Conservation (phyloP, 257 asterid species). For the Jasminum sambac region DNA sequence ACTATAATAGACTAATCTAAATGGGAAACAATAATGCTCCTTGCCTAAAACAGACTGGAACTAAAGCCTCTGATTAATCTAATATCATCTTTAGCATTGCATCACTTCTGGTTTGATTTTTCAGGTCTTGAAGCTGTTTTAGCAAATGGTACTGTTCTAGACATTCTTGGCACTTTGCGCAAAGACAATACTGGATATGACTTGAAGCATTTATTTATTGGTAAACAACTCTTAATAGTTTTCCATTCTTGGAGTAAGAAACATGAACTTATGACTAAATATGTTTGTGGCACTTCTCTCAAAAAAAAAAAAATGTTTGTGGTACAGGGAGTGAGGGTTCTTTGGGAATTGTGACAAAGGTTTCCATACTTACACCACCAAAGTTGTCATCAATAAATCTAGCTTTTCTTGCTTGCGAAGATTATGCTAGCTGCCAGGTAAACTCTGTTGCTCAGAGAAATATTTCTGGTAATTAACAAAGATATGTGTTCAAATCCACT, state of each 20-base stretch:
- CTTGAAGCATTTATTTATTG: slow-evolving; percentile 95
- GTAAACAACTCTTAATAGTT: slow-evolving; percentile 39
- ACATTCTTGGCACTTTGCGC: slow-evolving; percentile 91
- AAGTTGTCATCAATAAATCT: slow-evolving; percentile 82
- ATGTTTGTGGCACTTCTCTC: slow-evolving; percentile 30
- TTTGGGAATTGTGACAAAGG: slow-evolving; percentile 87
- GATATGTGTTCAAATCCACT: slow-evolving; percentile 7
- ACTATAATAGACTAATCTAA: no score
- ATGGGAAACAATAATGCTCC: no score
- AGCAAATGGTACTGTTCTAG: slow-evolving; percentile 94
- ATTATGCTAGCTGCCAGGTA: slow-evolving; percentile 96
- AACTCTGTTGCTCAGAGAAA: slow-evolving; percentile 21
- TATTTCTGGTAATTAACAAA: background rate
- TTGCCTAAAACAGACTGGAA: no score
- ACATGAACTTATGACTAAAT: slow-evolving; percentile 23
- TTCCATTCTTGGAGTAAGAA: slow-evolving; percentile 24
- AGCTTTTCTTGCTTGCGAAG: slow-evolving; percentile 91
- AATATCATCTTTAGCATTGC: background rate
- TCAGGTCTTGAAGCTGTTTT: slow-evolving; percentile 96
- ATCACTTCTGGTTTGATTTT: slow-evolving; percentile 21
- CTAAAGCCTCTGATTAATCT: no score
- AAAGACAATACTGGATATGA: slow-evolving; percentile 98
- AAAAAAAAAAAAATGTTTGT: slow-evolving; percentile 30
- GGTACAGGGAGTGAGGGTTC: slow-evolving; percentile 95
- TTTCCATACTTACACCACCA: slow-evolving; percentile 92